phyloP scores from a whole-genome alignment of 768 basidiomycete genomes.

The Naganishia vishniacii region DNA sequence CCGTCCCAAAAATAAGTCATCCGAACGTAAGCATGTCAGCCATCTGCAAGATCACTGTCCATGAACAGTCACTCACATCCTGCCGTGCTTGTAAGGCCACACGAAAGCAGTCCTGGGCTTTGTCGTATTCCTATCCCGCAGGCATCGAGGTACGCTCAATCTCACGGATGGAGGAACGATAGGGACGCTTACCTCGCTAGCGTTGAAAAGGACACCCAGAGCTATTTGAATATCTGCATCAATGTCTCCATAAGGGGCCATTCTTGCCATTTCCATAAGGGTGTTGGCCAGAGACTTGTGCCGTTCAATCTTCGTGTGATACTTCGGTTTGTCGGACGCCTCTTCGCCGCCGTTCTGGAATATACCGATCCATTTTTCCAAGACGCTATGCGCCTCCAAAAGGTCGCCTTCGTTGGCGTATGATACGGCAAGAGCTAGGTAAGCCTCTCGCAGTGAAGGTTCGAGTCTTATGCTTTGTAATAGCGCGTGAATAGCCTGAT shows the following conservation, averaged over 20 bases:
- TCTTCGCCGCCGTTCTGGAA: slow-evolving; percentile 6
- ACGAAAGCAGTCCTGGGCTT: slow-evolving; percentile 89
- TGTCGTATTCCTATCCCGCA: slow-evolving; percentile 68
- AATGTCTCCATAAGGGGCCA: slow-evolving; percentile 57
- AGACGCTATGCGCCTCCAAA: slow-evolving; percentile 66
- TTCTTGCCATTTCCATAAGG: slow-evolving; percentile 73
- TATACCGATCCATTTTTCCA: slow-evolving; percentile 67
- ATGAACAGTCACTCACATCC: slow-evolving; percentile 55
- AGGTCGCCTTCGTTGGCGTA: slow-evolving; percentile 83
- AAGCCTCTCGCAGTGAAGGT: slow-evolving; percentile 61
- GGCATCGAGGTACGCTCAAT: too few species aligned
- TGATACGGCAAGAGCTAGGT: slow-evolving; percentile 85
- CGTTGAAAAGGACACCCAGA: slow-evolving; percentile 83
- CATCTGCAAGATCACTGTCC: background rate
- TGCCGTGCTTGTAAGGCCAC: slow-evolving; percentile 82
- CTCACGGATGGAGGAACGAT: background rate
- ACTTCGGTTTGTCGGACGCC: slow-evolving; percentile 16
- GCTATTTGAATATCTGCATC: slow-evolving; percentile 96
- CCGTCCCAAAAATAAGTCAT: background rate
- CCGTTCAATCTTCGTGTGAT: slow-evolving; percentile 30
- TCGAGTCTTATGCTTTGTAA: slow-evolving; percentile 74
- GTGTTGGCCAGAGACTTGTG: slow-evolving; percentile 60
- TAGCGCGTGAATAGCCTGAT: slow-evolving; percentile 79
- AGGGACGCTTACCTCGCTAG: slow-evolving; percentile 63
- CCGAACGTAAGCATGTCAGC: background rate